A percentile compares a stretch with the other conserved stretches of the same genome.
phyloP scores from a whole-genome alignment of 129 eudicot genomes.

The Gnaphalium uliginosum region DNA sequence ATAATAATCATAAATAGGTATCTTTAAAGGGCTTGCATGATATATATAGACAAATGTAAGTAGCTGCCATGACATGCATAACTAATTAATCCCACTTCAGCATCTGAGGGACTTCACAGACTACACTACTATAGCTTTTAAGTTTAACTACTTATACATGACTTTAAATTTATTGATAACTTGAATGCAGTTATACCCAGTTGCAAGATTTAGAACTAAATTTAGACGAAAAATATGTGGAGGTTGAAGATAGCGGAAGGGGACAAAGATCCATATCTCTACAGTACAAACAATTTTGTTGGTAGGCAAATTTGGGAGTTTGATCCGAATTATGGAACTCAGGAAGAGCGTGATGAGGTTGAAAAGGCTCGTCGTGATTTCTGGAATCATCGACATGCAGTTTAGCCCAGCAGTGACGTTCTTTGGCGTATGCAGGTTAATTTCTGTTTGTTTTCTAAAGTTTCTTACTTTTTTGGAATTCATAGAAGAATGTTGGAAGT shows the following conservation, averaged over 20 bases:
- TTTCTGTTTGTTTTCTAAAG: neutral
- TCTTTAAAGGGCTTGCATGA: too few species aligned
- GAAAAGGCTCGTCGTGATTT: constrained; percentile 46
- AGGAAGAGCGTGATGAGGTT: constrained; percentile 45
- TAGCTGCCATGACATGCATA: too few species aligned
- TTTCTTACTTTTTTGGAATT: neutral
- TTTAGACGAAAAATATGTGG: constrained; percentile 39
- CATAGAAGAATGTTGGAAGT: neutral
- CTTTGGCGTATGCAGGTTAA: constrained; percentile 54
- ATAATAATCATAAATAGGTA: too few species aligned
- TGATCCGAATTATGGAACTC: constrained; percentile 42
- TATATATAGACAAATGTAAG: too few species aligned
- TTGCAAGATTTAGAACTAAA: too few species aligned
- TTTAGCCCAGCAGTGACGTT: constrained; percentile 45
- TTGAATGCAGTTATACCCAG: too few species aligned
- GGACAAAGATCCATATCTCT: constrained; percentile 35
- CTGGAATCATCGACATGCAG: constrained; percentile 36
- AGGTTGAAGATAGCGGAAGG: constrained; percentile 55
- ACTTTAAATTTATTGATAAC: too few species aligned
- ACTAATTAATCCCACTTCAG: too few species aligned
- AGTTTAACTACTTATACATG: too few species aligned
- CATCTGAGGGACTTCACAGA: too few species aligned
- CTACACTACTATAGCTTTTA: too few species aligned
- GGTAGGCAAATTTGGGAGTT: constrained; percentile 63
- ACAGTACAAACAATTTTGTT: constrained; percentile 41